Evolutionary conservation across 371 early-diverging fungal species (phyloP).

Genomic region (Actinomucor elegans): DNA sequence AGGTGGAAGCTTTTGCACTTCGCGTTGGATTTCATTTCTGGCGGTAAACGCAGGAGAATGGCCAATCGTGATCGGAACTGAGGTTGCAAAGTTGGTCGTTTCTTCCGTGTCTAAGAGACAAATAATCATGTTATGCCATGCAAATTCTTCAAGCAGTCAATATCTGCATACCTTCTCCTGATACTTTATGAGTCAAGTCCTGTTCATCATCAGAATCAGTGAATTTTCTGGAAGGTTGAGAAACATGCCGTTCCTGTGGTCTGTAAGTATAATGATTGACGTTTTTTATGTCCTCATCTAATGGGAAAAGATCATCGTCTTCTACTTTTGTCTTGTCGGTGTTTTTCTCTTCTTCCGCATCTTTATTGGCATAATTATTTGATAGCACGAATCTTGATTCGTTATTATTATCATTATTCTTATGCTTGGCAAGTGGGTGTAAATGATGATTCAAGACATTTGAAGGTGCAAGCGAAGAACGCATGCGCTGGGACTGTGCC

Average conservation of each 20-base stretch:
- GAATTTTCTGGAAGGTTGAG: not conserved
- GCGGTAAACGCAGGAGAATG: not conserved
- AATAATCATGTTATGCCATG: too few relatives aligned
- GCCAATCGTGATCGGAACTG: conserved; percentile 2
- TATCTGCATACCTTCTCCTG: too few relatives aligned
- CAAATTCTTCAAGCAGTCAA: too few relatives aligned
- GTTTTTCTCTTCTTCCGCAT: not conserved
- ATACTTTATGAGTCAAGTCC: too few relatives aligned
- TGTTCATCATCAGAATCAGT: not conserved
- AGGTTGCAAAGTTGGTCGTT: conserved; percentile 3
- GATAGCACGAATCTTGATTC: not conserved
- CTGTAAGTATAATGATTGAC: not conserved
- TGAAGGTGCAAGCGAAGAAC: not conserved
- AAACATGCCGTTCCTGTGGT: too few relatives aligned
- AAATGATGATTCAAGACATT: not conserved
- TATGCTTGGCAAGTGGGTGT: not conserved
- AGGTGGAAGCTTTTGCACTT: conserved; percentile 5
- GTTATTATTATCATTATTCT: not conserved
- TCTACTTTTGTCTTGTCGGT: not conserved
- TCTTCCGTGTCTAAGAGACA: too few relatives aligned
- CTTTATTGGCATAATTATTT: not conserved
- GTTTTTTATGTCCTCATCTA: conserved; percentile 41
- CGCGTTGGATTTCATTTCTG: not conserved
- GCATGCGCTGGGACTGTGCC: not conserved
- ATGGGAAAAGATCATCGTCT: conserved; percentile 37